Evolutionary conservation across 352 stramenopile genomes (phyloP), one percentile per base, ranked within the genome.

Genomic region (Blastocystis sp.): DNA sequence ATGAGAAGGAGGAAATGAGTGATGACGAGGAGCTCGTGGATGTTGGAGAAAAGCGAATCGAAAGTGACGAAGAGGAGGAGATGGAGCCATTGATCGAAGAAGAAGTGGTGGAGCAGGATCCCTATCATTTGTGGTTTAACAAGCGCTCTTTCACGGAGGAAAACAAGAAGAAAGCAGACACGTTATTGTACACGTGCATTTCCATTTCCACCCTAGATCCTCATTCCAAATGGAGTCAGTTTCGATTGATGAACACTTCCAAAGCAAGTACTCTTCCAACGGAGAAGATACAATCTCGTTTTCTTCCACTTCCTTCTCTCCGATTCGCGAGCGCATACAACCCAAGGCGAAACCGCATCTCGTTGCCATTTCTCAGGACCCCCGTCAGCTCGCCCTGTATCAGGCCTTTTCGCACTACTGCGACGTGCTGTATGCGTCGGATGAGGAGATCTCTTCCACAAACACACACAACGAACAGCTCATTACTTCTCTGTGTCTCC

Each of bases 101-200:
- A 48, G 69, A 64, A 38, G 46, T 36, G 46, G 18, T 21, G 46
- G 46, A 63, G 46, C 6, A 42, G 21, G 69, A 81, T 61, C 69
- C 69, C 14, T 81, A 81, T 64, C 69, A 81, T 9, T 36, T 32
- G 21, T 81, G 69, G 69, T 81, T 81, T n/a, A 57, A 46, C 32
- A 63, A 27, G 4, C 46, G 69, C 18, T 1, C 24, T 4, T 54
- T 81, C 14, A 49, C 69, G 4, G 46, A 61, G 32, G 32, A 57
- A 4, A 21, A 81, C 4, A 81, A 81, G 36, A 16, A 2, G n/a
- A 29, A 54, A 21, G 44, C 48, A 9, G 51, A 81, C 29, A 44
- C 29, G 38, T 44, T 81, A 27, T 32, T 81, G 69, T 64, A 21
- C 1, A 24, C 14, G 11, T 44, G 9, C 34, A 21, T 8, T 64